A percentile compares a stretch with the other conserved stretches of the same genome.
Evolutionary conservation across 164 flowering plant species (phyloP).

Genomic region (Umbilicus rupestris): DNA sequence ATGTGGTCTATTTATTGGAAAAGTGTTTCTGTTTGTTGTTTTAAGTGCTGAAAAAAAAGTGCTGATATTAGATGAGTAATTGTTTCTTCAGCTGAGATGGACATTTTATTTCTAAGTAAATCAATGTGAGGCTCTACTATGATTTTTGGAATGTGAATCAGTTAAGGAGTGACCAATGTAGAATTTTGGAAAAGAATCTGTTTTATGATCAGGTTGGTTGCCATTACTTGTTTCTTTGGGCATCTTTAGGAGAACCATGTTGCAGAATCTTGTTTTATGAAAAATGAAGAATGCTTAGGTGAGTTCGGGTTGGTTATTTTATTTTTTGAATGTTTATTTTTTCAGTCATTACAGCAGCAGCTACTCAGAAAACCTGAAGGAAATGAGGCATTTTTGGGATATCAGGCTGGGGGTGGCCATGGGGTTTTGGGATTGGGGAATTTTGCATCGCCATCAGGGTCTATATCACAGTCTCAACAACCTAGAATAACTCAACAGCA

Average conservation of each 20-base stretch:
- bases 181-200: background rate
- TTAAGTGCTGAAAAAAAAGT: background rate
- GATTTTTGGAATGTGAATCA: background rate
- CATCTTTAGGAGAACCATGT: background rate
- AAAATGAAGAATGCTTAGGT: background rate
- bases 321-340: constrained; percentile 1
- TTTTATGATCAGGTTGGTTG: background rate
- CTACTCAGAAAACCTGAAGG: constrained; percentile 66
- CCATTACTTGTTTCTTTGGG: background rate
- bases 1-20: constrained; percentile 6
- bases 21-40: background rate
- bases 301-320: background rate
- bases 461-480: constrained; percentile 46
- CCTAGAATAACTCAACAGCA: constrained; percentile 57
- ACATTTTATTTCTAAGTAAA: background rate
- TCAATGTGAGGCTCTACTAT: background rate
- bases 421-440: constrained; percentile 52
- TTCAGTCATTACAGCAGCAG: constrained; percentile 64
- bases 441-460: constrained; percentile 45
- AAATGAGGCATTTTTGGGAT: constrained; percentile 61
- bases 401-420: constrained; percentile 56
- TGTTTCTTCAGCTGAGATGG: background rate
- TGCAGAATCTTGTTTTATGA: background rate
- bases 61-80: background rate
- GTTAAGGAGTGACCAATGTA: background rate